These are phyloP conservation scores for Boletus pseudo-olivaceus DNA, from an alignment of 768 basidiomycete species.

Conservation along the genomic window DNA sequence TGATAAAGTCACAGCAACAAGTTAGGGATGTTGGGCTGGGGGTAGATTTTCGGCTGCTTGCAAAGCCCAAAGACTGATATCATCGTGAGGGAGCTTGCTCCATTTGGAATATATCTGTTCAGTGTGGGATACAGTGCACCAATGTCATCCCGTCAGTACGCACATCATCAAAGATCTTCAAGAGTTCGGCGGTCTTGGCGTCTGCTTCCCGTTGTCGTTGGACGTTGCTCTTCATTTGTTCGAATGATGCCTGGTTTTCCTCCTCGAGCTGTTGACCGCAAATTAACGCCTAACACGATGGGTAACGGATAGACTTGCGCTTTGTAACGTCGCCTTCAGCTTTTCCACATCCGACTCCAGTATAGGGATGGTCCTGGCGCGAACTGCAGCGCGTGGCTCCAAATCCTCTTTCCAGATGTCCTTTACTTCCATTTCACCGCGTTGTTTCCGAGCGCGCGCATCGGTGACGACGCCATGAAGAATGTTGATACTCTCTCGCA, in stretches of 20 bases:
- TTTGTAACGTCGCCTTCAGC: slow-evolving; percentile 35
- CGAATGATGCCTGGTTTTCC: slow-evolving; percentile 48
- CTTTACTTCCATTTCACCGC: slow-evolving; percentile 38
- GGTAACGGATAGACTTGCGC: slow-evolving; percentile 25
- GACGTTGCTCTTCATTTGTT: slow-evolving; percentile 48
- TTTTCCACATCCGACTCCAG: slow-evolving; percentile 43
- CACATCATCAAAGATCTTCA: slow-evolving; percentile 56
- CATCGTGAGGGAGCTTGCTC: slow-evolving; percentile 56
- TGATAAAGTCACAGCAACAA: not conserved
- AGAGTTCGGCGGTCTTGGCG: slow-evolving; percentile 40
- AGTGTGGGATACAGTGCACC: slow-evolving; percentile 6
- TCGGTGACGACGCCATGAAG: slow-evolving; percentile 69
- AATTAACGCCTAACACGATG: not conserved
- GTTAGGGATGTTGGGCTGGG: slow-evolving; percentile 24
- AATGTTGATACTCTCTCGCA: slow-evolving; percentile 66
- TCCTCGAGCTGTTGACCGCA: slow-evolving; percentile 47
- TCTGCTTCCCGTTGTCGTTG: slow-evolving; percentile 45
- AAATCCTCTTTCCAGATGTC: slow-evolving; percentile 67
- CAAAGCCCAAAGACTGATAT: slow-evolving; percentile 51
- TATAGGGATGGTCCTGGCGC: slow-evolving; percentile 61
- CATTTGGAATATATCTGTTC: slow-evolving; percentile 48
- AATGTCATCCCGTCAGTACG: slow-evolving; percentile 8
- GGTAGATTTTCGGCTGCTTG: slow-evolving; percentile 36
- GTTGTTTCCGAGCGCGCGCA: slow-evolving; percentile 52
- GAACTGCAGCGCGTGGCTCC: slow-evolving; percentile 58